Evolutionary conservation across 805 yeast species (phyloP).

Genomic region (Maudiozyma barnettii): DNA sequence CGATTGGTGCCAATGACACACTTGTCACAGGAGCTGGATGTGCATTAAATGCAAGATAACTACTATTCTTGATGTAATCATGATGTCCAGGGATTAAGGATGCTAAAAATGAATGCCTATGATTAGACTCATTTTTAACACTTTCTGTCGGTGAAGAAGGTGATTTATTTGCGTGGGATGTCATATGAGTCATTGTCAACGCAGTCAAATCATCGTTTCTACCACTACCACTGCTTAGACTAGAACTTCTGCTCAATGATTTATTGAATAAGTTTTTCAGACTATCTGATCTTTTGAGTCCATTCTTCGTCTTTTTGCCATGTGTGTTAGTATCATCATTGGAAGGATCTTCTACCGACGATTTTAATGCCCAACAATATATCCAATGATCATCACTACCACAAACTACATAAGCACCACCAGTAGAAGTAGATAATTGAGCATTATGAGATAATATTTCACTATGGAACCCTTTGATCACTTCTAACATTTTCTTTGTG

Average conservation of each 20-base stretch:
- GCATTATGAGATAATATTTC: conserved; percentile 66
- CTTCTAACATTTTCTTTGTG: conserved; percentile 47
- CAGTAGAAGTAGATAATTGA: conserved; percentile 4
- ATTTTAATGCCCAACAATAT: conserved; percentile 63
- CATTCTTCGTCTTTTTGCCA: not conserved
- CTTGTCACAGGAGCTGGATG: conserved; percentile 64
- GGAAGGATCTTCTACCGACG: conserved; percentile 6
- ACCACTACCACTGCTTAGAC: conserved; percentile 3
- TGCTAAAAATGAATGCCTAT: conserved; percentile 3
- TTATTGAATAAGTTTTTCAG: conserved; percentile 9
- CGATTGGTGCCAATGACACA: conserved; percentile 68
- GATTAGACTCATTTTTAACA: not conserved
- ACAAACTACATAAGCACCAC: conserved; percentile 37
- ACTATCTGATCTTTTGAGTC: conserved; percentile 9
- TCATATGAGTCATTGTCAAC: not conserved
- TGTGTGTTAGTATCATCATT: not conserved
- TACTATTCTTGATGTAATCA: conserved; percentile 32
- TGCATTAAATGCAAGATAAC: conserved; percentile 66
- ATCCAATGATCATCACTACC: conserved; percentile 88
- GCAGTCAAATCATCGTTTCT: not conserved
- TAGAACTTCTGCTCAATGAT: conserved; percentile 6
- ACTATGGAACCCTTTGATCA: conserved; percentile 66
- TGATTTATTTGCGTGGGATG: not conserved
- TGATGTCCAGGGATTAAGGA: not conserved
- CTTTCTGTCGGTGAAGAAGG: not conserved